Base-by-base conservation (phyloP, 1,139 yeast genomes). In the Trichomonascaceae sp. region DNA sequence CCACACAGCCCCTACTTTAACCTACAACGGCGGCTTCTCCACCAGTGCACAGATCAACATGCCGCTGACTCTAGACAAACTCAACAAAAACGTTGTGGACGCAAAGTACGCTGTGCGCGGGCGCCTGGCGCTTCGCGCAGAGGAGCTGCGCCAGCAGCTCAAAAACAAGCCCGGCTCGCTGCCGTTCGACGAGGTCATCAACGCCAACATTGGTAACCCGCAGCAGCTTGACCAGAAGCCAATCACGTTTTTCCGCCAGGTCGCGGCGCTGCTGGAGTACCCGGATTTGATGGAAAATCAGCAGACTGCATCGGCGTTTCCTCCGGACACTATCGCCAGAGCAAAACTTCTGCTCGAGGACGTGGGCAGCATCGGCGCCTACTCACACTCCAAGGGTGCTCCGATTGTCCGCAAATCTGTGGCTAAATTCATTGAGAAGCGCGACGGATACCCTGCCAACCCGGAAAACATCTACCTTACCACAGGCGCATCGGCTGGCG, bases 81-180 rank as follows among this genome's bases (percentile, higher is more conserved):
- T 85, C 44, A 87, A 87, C 56, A 74, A 70, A 38, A 65, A 69
- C 40, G 84, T 92, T 9, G 64, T 85, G 35, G 73, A 74, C 37
- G 96, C 98, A 16, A 76, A 87, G 51, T 89, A 89, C 52, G 98
- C 98, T 2, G 98, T 89, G 17, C 70, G 98, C 51, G 99, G 98
- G 17, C 68, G 74, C 28, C 78, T 92, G 38, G 96, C 98, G n/a
- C 72, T 77, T 43, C 71, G 85, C 46, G 97, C 98, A 15, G 97
- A 87, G 51, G 82, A 85, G 52, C 63, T 92, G 40, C 67, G 75
- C 38, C 60, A 59, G 8, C 69, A 75, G 43, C 61, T 79, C 32
- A 53, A 57, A 18, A 52, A 60, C 31, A 64, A 70, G 32, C 75
- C 77, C 15, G 67, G 64, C 26, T 72, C 81, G 2, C 62, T 84